Conservation (phyloP, 352 stramenopile species). For the Thraustotheca clavata region DNA sequence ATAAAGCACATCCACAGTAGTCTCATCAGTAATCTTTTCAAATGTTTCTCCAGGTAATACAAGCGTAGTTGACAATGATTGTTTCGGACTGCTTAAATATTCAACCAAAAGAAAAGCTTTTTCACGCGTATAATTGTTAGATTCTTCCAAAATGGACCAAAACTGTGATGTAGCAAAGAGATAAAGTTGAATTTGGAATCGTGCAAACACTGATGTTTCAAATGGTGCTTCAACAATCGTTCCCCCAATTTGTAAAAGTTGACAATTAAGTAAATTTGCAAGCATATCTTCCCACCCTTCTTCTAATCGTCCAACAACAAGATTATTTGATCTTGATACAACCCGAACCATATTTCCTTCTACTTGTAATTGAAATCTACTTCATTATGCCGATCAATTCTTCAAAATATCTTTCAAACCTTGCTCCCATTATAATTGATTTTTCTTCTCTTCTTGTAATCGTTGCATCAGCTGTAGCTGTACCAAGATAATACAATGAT, state of each 20-base stretch:
- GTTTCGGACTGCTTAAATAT: conserved; percentile 31
- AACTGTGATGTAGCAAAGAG: conserved; percentile 4
- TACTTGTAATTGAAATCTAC: conserved; percentile 8
- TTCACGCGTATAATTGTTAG: background rate
- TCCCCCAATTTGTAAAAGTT: background rate
- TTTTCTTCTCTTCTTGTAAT: conserved; percentile 9
- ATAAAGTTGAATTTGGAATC: conserved; percentile 16
- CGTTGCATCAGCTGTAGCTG: background rate
- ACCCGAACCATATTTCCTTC: conserved; percentile 17
- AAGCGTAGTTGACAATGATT: conserved; percentile 21
- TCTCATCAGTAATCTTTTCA: conserved; percentile 10
- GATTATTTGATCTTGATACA: background rate
- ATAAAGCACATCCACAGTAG: conserved; percentile 7
- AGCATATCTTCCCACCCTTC: conserved; percentile 16
- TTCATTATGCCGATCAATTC: background rate
- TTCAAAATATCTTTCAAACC: background rate
- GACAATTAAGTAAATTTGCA: background rate
- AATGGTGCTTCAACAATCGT: conserved; percentile 9
- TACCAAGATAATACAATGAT: conserved; percentile 9
- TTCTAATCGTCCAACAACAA: conserved; percentile 16
- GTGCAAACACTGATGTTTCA: conserved; percentile 6
- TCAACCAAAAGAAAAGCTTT: conserved; percentile 44
- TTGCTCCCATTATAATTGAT: background rate
- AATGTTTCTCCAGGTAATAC: conserved; percentile 18
- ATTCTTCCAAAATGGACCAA: background rate